Conservation (phyloP, 169 alveolate genomes). For the Theileria equi region DNA sequence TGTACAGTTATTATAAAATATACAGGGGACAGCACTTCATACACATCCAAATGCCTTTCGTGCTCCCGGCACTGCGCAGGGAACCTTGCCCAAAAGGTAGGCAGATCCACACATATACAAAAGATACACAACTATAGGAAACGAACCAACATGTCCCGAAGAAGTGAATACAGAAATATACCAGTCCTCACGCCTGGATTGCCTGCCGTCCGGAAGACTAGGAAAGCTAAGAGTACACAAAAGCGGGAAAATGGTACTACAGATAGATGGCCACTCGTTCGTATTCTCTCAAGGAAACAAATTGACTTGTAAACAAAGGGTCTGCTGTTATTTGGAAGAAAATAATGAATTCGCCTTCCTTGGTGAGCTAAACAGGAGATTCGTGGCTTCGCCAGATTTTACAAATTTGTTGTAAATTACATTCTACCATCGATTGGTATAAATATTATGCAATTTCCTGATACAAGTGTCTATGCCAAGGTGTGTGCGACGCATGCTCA, state of each 20-base stretch:
- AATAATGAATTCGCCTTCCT: constrained; percentile 56
- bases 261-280: constrained; percentile 58
- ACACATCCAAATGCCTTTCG: constrained; percentile 66
- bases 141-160: neutral
- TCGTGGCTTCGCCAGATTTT: constrained; percentile 59
- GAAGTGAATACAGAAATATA: constrained; percentile 18
- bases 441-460: too few relatives aligned
- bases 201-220: constrained; percentile 53
- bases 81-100: constrained; percentile 24
- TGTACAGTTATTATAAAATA: neutral
- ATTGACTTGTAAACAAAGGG: constrained; percentile 58
- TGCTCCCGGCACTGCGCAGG: constrained; percentile 47
- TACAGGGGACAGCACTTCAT: constrained; percentile 54
- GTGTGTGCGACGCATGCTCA: too few relatives aligned
- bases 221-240: constrained; percentile 48
- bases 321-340: constrained; percentile 56
- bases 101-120: too few relatives aligned
- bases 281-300: constrained; percentile 43
- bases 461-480: too few relatives aligned
- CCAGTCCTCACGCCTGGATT: constrained; percentile 28
- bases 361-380: constrained; percentile 50
- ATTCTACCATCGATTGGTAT: too few relatives aligned
- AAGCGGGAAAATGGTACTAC: constrained; percentile 58
- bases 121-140: too few relatives aligned
- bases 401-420: too few relatives aligned